These are phyloP conservation scores for Botryotinia narcissicola DNA, from an alignment of 2,329 filamentous ascomycete species.

Conservation along the genomic window DNA sequence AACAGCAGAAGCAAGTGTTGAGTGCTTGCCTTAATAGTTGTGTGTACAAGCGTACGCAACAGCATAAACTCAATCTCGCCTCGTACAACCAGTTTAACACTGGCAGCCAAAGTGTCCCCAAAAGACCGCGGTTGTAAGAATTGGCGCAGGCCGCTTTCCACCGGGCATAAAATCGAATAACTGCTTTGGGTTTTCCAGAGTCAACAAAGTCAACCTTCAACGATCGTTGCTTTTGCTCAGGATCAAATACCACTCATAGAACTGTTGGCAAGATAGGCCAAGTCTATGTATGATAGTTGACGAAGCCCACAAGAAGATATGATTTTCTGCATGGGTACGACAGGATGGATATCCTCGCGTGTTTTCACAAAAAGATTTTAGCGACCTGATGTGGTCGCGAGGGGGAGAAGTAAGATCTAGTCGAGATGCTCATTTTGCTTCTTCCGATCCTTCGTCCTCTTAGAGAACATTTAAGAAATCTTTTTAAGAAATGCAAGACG, in stretches of 20 bases:
- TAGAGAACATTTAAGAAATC: not conserved
- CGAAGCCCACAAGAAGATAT: not conserved
- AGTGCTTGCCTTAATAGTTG: not conserved
- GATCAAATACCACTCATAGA: not conserved
- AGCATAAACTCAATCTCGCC: not conserved
- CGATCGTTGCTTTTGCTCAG: not conserved
- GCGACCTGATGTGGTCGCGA: not conserved
- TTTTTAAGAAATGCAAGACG: too few relatives aligned
- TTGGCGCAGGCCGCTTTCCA: not conserved
- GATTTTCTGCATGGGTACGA: not conserved
- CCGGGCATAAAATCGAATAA: not conserved
- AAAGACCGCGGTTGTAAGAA: not conserved
- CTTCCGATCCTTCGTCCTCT: not conserved
- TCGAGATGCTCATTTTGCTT: not conserved
- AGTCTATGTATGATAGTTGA: not conserved
- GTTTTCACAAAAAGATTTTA: too few relatives aligned
- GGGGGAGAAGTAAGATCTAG: not conserved
- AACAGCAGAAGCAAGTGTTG: not conserved
- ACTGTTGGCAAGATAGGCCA: not conserved
- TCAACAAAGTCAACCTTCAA: not conserved
- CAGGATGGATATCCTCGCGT: not conserved
- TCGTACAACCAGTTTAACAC: not conserved
- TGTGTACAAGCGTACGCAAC: not conserved
- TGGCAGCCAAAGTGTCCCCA: not conserved
- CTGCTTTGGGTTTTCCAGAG: rapidly evolving